These are phyloP conservation scores for Graphiopsis chlorocephala DNA, from an alignment of 2,329 filamentous ascomycete genomes.

Conservation along the genomic window DNA sequence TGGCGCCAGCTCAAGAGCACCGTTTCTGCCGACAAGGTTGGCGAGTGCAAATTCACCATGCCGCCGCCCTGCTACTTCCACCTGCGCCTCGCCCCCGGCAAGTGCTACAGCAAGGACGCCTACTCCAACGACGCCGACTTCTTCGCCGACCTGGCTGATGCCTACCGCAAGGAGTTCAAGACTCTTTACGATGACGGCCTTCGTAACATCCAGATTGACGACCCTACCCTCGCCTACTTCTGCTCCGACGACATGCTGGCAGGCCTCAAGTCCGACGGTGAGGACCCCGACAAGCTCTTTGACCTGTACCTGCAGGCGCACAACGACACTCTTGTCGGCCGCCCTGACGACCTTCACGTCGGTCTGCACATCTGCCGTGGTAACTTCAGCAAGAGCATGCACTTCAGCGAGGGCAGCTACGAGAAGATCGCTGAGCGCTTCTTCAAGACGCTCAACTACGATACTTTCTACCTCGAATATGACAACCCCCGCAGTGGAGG, in stretches of 20 bases:
- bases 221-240: slow-evolving; percentile 40
- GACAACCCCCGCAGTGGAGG: slow-evolving; percentile 39
- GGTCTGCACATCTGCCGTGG: slow-evolving; percentile 40
- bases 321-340: slow-evolving; percentile 36
- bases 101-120: slow-evolving; percentile 35
- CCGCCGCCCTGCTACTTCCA: slow-evolving; percentile 39
- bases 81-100: slow-evolving; percentile 35
- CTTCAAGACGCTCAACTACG: slow-evolving; percentile 39
- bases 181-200: slow-evolving; percentile 35
- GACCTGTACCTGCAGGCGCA: slow-evolving; percentile 38
- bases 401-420: slow-evolving; percentile 39
- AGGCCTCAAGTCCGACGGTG: slow-evolving; percentile 34
- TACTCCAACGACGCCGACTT: slow-evolving; percentile 36
- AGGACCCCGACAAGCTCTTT: slow-evolving; percentile 38
- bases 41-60: slow-evolving; percentile 39
- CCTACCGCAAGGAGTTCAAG: slow-evolving; percentile 38
- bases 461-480: slow-evolving; percentile 42
- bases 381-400: slow-evolving; percentile 40
- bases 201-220: slow-evolving; percentile 39
- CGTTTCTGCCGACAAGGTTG: slow-evolving; percentile 35
- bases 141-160: slow-evolving; percentile 36
- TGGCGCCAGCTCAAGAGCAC: slow-evolving; percentile 35
- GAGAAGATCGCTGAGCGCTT: slow-evolving; percentile 38
- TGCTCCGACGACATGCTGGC: slow-evolving; percentile 38
- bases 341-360: slow-evolving; percentile 37